A percentile compares a stretch with the other conserved stretches of the same genome.
These are phyloP conservation scores for Xerocomellus chrysenteron DNA, from an alignment of 768 basidiomycete species.

Conservation along the genomic window DNA sequence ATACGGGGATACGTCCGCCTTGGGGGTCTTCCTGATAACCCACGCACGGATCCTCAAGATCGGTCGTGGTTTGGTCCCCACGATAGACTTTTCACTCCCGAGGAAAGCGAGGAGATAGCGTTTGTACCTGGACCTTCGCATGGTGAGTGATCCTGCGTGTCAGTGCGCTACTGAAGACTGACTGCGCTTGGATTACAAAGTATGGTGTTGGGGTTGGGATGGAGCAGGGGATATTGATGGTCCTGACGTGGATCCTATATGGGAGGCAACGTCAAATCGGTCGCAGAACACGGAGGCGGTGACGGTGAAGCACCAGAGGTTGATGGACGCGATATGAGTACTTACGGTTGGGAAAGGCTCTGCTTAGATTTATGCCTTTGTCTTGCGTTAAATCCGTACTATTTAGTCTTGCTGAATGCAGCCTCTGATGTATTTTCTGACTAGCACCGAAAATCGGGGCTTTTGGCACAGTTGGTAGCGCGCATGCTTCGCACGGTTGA, in stretches of 20 bases:
- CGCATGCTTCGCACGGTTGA: constrained; percentile 31
- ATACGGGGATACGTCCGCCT: constrained; percentile 91
- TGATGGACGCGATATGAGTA: constrained; percentile 25
- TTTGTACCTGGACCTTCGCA: constrained; percentile 83
- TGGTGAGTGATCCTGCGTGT: constrained; percentile 46
- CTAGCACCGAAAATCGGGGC: constrained; percentile 28
- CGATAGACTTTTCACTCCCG: constrained; percentile 87
- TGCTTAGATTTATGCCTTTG: constrained; percentile 17
- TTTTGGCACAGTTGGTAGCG: constrained; percentile 50
- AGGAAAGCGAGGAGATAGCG: constrained; percentile 74
- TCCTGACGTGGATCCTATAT: constrained; percentile 96
- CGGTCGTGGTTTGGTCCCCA: constrained; percentile 98
- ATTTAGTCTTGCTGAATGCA: too few relatives aligned
- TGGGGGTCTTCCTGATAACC: constrained; percentile 97
- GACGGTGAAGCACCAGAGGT: constrained; percentile 66
- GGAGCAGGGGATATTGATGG: constrained; percentile 97
- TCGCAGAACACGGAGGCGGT: constrained; percentile 60
- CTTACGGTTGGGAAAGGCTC: not conserved
- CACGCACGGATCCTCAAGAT: constrained; percentile 95
- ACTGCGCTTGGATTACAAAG: constrained; percentile 40
- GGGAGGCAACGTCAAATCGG: constrained; percentile 80
- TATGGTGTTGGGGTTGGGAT: constrained; percentile 99
- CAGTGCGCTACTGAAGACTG: not conserved
- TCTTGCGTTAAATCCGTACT: not conserved
- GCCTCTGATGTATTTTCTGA: not conserved